Conservation (phyloP, 2,329 filamentous ascomycete species). For the Penicillium thymicola region DNA sequence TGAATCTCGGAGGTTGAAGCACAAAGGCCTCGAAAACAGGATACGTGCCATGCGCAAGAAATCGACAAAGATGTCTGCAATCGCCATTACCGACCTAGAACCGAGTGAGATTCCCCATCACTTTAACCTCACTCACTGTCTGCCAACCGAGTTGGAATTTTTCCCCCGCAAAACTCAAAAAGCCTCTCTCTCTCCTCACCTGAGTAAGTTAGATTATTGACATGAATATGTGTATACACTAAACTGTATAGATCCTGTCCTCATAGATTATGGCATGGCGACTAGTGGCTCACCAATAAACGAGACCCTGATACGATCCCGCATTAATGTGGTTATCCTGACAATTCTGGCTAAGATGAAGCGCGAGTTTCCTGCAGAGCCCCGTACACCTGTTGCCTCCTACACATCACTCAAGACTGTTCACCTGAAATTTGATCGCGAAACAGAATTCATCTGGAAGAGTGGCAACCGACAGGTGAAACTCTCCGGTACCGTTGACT, state of each 20-base stretch:
- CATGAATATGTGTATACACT: background rate
- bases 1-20: background rate
- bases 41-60: background rate
- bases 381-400: background rate
- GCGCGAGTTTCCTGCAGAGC: background rate
- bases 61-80: background rate
- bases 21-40: background rate
- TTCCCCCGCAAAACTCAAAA: background rate
- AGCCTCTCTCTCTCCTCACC: background rate
- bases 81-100: background rate
- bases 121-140: background rate
- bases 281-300: background rate
- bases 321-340: background rate
- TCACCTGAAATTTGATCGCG: background rate
- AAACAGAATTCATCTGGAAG: background rate
- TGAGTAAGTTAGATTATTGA: background rate
- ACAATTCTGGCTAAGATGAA: background rate
- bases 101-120: background rate
- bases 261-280: background rate
- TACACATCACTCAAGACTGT: background rate
- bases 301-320: background rate
- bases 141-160: background rate
- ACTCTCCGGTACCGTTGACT: background rate
- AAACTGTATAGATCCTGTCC: background rate
- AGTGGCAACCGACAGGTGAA: background rate